A percentile compares a stretch with the other conserved stretches of the same genome.
Conservation (phyloP, 1,139 yeast genomes). For the Entelexis paramagnoliae region DNA sequence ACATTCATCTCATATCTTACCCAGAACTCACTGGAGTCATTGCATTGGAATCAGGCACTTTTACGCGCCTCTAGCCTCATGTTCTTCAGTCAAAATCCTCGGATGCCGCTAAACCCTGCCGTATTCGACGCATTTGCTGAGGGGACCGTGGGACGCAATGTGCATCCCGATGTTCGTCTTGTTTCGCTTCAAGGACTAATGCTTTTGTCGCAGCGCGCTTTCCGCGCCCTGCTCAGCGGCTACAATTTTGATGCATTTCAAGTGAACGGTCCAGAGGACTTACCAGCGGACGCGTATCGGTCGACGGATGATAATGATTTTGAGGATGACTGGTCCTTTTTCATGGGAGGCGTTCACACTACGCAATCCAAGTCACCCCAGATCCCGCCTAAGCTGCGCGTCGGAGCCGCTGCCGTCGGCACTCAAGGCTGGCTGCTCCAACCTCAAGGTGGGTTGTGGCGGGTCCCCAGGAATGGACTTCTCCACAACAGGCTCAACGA, state of each 20-base stretch:
- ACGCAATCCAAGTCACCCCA: neutral
- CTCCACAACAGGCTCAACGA: neutral
- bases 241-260: neutral
- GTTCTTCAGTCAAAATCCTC: constrained; percentile 33
- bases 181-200: constrained; percentile 56
- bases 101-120: constrained; percentile 37
- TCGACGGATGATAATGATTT: neutral
- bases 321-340: constrained; percentile 12
- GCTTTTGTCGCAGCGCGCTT: constrained; percentile 41
- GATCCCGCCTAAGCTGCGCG: neutral
- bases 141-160: constrained; percentile 40
- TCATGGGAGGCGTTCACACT: neutral
- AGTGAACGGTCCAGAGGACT: neutral
- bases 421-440: constrained; percentile 59
- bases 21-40: constrained; percentile 26
- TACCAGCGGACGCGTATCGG: neutral
- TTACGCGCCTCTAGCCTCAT: constrained; percentile 47
- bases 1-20: constrained; percentile 25
- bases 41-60: constrained; percentile 64
- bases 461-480: neutral
- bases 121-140: constrained; percentile 42
- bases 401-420: neutral
- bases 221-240: constrained; percentile 8
- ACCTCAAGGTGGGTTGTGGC: constrained; percentile 33
- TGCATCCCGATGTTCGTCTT: constrained; percentile 61